Evolutionary conservation across 371 early-diverging fungal genomes (phyloP).

Genomic region (Saksenaea vasiformis): DNA sequence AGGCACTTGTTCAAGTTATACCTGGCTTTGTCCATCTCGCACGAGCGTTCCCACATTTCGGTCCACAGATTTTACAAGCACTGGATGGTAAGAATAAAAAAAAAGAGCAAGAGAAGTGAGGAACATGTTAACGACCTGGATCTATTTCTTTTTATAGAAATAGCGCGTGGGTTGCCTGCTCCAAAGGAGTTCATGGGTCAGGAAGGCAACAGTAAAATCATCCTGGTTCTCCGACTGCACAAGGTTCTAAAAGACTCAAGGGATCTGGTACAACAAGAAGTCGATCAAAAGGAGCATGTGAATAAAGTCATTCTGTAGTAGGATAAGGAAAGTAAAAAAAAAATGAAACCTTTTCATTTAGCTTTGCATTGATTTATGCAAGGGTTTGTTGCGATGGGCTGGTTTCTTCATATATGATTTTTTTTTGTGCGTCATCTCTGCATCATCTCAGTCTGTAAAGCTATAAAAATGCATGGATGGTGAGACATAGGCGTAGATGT

Average conservation of each 20-base stretch:
- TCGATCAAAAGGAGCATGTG: conserved; percentile 30
- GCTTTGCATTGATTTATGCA: neutral
- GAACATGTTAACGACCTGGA: neutral
- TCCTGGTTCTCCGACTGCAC: conserved; percentile 42
- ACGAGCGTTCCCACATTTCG: conserved; percentile 45
- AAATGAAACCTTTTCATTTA: neutral
- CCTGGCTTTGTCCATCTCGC: conserved; percentile 49
- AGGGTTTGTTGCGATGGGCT: neutral
- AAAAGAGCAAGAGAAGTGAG: neutral
- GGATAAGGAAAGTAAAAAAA: neutral
- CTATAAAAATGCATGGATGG: neutral
- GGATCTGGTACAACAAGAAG: conserved; percentile 31
- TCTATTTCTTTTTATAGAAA: conserved; percentile 33
- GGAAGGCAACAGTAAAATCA: conserved; percentile 44
- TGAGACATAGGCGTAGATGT: neutral
- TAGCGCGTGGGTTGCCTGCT: conserved; percentile 37
- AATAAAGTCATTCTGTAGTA: conserved; percentile 35
- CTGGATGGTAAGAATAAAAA: conserved; percentile 34
- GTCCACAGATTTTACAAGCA: conserved; percentile 33
- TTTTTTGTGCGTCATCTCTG: neutral
- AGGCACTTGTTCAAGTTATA: conserved; percentile 41
- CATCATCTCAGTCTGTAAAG: neutral
- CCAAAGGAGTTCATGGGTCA: conserved; percentile 44
- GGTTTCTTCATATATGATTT: neutral
- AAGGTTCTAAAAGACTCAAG: conserved; percentile 36